Evolutionary conservation across 805 yeast genomes (phyloP), one percentile per base, ranked within the genome.

Genomic region (Cyberlindnera galapagoensis): DNA sequence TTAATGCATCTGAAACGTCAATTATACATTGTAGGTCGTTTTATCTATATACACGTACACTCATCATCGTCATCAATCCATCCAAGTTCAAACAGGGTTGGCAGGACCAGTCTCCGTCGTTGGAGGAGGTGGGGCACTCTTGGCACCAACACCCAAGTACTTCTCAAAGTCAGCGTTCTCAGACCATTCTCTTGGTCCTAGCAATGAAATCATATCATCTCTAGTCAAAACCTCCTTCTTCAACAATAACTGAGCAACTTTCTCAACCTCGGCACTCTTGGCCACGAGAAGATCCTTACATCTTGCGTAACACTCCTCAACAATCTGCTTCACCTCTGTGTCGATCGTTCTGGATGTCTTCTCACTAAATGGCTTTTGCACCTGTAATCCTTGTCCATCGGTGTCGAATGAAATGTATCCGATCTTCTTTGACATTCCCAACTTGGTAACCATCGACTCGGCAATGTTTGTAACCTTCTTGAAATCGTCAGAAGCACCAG

Each of bases 401-500:
- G 61, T 58, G 36, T 72, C 79, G 38, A 71, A 73, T 20, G 71
- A 65, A 19, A 78, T 66, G 49, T 70, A 71, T 6, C 96, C 97
- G 32, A 88, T 65, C 51, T 75, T 71, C 7, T 73, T 67, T n/a
- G 92, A 80, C 94, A 87, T 85, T 19, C 96, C 96, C 36, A 84
- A 69, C 48, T 75, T 76, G 24, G 86, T 73, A 20, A 88, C 94
- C 97, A 88, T 88, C 14, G 80, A 76, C 46, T 76, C 80, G 4
- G 96, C 96, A 73, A 88, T 80, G 44, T 72, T 76, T 1, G 96
- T 87, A 23, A 87, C 84, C 53, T 88, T 85, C 58, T 85, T 84
- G 65, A 88, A 87, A 58, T 88, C 97, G 56, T 87, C 95, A 26
- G 81, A 75, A 0, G 94, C 96, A 38, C 97, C 97, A 41, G 87